Evolutionary conservation across 768 basidiomycete genomes (phyloP), one percentile per base, ranked within the genome.

Genomic region (Hygrocybe coccinea): DNA sequence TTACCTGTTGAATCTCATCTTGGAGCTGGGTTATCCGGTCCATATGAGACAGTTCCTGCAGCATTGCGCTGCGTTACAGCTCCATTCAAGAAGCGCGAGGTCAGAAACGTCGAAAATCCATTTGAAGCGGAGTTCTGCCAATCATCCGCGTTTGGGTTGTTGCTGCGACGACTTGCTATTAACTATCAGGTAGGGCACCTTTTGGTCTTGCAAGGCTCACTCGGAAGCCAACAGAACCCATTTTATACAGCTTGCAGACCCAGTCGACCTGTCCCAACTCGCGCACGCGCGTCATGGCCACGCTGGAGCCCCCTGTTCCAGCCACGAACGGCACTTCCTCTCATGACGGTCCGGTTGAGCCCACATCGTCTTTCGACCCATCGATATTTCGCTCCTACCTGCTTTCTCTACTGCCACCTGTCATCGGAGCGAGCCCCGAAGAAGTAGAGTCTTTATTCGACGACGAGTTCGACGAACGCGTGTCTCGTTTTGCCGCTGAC

Each of bases 21-120:
- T 94, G 91, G 53, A 95, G 84, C 70, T 95, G 93, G 9, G 93
- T 94, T 70, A 95, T 89, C 73, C 91, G 86, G 79, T 95, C 92
- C 93, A 94, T 94, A 77, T 90, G 85, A 70, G 89, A 83, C 69
- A 91, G 74, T 83, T 91, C 89, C 79, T 89, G 85, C 80, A 91
- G 89, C 89, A 91, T 91, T 76, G 75, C 88, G 81, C 83, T 82
- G 83, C 73, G 19, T 48, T 38, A 44, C 45, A 48, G 44, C 44
- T 37, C 44, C 44, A 46, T 46, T 22, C 44, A 46, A 5, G 17
- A 46, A 46, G 38, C 44, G 7, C 44, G 21, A 22, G 17, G 15
- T n/a, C 22, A 12, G 21, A 12, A 21, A 35, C 29, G 21, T 4
- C 14, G 11, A 25, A 49, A 33, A 10, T 5, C 25, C 4, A 29